Evolutionary conservation across 352 stramenopile genomes (phyloP).

Genomic region (Lagenidium giganteum): DNA sequence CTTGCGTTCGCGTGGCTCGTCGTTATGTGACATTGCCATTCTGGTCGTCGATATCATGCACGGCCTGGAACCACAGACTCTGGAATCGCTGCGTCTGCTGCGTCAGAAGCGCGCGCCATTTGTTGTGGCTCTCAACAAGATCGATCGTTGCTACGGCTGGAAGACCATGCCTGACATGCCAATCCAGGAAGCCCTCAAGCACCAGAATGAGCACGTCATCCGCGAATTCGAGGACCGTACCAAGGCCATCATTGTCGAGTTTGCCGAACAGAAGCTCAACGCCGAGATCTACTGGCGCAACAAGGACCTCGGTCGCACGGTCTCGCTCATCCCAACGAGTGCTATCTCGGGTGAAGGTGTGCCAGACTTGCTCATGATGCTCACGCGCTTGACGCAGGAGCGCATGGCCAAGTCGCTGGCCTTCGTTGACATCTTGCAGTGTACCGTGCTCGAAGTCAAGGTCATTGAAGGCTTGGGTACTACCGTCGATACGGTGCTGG

Average conservation of each 20-base stretch:
- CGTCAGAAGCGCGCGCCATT: slow-evolving; percentile 95
- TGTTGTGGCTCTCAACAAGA: slow-evolving; percentile 99
- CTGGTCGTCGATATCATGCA: slow-evolving; percentile 99
- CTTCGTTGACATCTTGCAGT: slow-evolving; percentile 92
- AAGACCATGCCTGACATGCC: slow-evolving; percentile 94
- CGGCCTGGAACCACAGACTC: slow-evolving; percentile 98
- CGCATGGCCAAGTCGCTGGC: slow-evolving; percentile 89
- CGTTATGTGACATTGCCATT: slow-evolving; percentile 99
- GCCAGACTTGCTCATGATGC: slow-evolving; percentile 96
- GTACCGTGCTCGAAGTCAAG: slow-evolving; percentile 99
- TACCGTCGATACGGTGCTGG: slow-evolving; percentile 98
- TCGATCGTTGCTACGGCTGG: slow-evolving; percentile 99
- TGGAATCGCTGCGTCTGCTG: slow-evolving; percentile 98
- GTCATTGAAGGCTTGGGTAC: slow-evolving; percentile 98
- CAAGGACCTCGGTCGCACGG: slow-evolving; percentile 93
- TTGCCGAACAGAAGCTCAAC: slow-evolving; percentile 98
- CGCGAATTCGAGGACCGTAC: slow-evolving; percentile 95
- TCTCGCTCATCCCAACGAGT: slow-evolving; percentile 98
- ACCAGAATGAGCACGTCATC: slow-evolving; percentile 91
- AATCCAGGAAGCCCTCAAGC: slow-evolving; percentile 89
- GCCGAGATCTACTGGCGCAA: slow-evolving; percentile 99
- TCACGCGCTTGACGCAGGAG: slow-evolving; percentile 95
- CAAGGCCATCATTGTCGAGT: slow-evolving; percentile 92
- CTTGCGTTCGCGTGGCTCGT: slow-evolving; percentile 94
- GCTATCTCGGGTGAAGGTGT: slow-evolving; percentile 98